A percentile compares a stretch with the other conserved stretches of the same genome.
phyloP scores from a whole-genome alignment of 2,329 filamentous ascomycete genomes.

The Stagonosporopsis cucurbitacearum region DNA sequence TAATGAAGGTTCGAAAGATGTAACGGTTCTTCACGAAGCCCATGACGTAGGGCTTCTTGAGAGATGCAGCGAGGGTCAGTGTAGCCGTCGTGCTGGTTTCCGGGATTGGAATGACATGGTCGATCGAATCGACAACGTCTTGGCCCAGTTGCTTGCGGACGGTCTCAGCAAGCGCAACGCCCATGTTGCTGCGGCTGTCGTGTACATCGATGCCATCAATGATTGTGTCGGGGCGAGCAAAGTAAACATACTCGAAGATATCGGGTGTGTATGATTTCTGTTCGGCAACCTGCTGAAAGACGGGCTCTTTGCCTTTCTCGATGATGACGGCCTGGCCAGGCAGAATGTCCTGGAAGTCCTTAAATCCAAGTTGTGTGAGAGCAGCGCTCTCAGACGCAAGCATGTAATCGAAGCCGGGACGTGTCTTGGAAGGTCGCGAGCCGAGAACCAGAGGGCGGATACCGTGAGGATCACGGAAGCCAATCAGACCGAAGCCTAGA shows the following conservation, averaged over 20 bases:
- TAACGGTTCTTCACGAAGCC: constrained; percentile 91
- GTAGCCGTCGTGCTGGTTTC: constrained; percentile 86
- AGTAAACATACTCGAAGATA: constrained; percentile 88
- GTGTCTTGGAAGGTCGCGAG: constrained; percentile 70
- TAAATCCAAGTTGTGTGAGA: constrained; percentile 80
- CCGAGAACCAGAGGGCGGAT: constrained; percentile 85
- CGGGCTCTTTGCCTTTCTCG: constrained; percentile 74
- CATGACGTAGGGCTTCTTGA: constrained; percentile 79
- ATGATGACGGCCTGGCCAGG: constrained; percentile 88
- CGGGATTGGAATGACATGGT: constrained; percentile 82
- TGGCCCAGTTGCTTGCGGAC: constrained; percentile 72
- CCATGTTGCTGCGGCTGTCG: constrained; percentile 85
- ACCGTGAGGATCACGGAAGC: constrained; percentile 79
- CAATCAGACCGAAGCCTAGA: constrained; percentile 75
- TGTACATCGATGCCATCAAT: constrained; percentile 91
- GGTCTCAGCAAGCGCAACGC: constrained; percentile 76
- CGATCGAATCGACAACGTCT: constrained; percentile 75
- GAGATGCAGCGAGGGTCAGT: constrained; percentile 73
- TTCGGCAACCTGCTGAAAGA: constrained; percentile 76
- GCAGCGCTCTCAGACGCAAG: constrained; percentile 90
- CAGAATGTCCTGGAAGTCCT: constrained; percentile 75
- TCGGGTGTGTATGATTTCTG: constrained; percentile 78
- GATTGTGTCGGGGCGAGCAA: constrained; percentile 78
- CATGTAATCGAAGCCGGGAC: constrained; percentile 80
- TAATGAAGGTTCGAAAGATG: constrained; percentile 86